Evolutionary conservation across 148 eudicot genomes (phyloP).

Genomic region (Chenopodium album): DNA sequence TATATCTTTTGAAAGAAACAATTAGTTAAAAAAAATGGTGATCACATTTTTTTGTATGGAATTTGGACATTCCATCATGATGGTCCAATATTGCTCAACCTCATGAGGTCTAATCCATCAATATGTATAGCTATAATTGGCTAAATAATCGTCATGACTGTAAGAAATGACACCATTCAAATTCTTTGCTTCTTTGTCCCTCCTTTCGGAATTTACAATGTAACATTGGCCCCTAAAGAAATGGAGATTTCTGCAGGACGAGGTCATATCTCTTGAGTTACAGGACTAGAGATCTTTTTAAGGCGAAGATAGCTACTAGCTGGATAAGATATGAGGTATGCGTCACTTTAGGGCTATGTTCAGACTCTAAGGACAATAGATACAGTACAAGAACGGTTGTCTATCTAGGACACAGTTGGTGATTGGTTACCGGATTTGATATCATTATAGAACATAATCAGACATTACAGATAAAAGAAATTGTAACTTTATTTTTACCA

Average conservation of each 20-base stretch:
- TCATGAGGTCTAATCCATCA: not conserved
- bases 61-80: not conserved
- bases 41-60: not conserved
- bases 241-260: not conserved
- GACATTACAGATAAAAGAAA: not conserved
- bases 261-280: not conserved
- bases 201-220: not conserved
- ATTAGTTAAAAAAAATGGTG: not conserved
- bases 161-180: constrained; percentile 16
- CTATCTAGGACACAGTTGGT: not conserved
- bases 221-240: not conserved
- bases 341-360: not conserved
- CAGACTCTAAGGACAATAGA: too few species aligned
- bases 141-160: not conserved
- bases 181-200: constrained; percentile 8
- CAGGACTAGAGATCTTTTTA: not conserved
- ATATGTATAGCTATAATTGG: constrained; percentile 11
- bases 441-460: constrained; percentile 8
- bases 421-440: not conserved
- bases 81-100: not conserved
- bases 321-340: not conserved
- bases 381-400: not conserved
- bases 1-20: not conserved
- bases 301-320: not conserved
- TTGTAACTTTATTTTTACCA: not conserved